phyloP scores from a whole-genome alignment of 2,329 filamentous ascomycete genomes.

The Penicillium thymicola region DNA sequence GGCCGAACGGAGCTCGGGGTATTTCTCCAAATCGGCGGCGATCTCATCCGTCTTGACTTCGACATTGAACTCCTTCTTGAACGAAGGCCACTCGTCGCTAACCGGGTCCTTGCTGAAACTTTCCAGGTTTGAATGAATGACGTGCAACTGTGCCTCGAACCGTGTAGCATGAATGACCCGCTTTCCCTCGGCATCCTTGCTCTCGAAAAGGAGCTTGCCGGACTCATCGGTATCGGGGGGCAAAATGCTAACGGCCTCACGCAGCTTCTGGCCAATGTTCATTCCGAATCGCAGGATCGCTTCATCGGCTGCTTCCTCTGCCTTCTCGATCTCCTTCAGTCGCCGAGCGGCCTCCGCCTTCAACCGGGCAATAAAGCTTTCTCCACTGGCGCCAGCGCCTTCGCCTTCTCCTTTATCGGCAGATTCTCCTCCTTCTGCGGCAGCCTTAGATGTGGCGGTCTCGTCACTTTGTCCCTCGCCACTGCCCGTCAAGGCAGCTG shows the following conservation, averaged over 20 bases:
- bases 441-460: constrained; percentile 27
- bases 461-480: constrained; percentile 30
- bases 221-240: constrained; percentile 59
- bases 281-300: constrained; percentile 87
- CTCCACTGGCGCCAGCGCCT: constrained; percentile 42
- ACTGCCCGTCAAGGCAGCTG: constrained; percentile 24
- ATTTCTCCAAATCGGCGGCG: constrained; percentile 75
- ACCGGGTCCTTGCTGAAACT: constrained; percentile 80
- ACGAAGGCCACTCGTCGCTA: constrained; percentile 69
- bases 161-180: constrained; percentile 91
- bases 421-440: constrained; percentile 18
- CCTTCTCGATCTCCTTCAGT: constrained; percentile 82
- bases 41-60: constrained; percentile 84
- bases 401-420: constrained; percentile 18
- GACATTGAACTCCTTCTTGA: constrained; percentile 71
- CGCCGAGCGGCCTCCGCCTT: constrained; percentile 74
- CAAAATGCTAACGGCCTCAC: constrained; percentile 84
- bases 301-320: constrained; percentile 94
- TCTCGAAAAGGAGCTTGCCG: constrained; percentile 81
- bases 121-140: constrained; percentile 81
- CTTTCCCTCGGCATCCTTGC: constrained; percentile 83
- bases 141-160: constrained; percentile 92
- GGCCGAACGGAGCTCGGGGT: constrained; percentile 75
- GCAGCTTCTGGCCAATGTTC: constrained; percentile 84
- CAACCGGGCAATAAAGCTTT: constrained; percentile 71